Base-by-base conservation (phyloP, 805 yeast genomes). In the Sugiyamaella mastotermitis region DNA sequence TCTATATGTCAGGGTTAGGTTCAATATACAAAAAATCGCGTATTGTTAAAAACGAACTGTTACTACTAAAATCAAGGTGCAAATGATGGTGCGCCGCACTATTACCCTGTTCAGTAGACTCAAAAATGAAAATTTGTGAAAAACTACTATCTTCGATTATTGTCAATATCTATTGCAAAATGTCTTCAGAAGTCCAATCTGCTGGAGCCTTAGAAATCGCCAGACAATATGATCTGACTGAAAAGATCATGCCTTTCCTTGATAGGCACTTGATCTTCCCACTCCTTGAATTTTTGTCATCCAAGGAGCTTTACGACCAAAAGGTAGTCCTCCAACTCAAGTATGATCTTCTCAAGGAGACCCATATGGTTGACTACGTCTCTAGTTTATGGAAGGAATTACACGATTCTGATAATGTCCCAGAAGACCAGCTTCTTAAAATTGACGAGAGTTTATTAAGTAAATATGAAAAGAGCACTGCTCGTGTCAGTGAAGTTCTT, bases 261-360 rank as follows among this genome's bases (percentile, higher is more conserved):
- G 85, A 79, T 59, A 68, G 82, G 45, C 81, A 76, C 50, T 59
- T 79, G 55, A 62, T 71, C 40, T 74, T 69, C 45, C 76, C 76
- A 31, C 56, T 77, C 48, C 56, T 74, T 21, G 76, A 71, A 52
- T 68, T 67, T 31, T 61, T 69, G 35, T 64, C 66, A 22, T 46
- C 53, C 35, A 64, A 61, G 38, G 62, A 63, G 41, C 56, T 72
- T 23, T 69, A 73, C 52, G 70, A 67, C 42, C 69, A 64, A 37
- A 53, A 60, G 40, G 66, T 64, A 42, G 61, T 76, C 39, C 62
- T 69, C 37, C 57, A 65, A 47, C 60, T 73, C 45, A 72, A 72
- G 47, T 73, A 65, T 47, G 73, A 75, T 44, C 57, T 76, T 40
- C 62, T 77, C 48, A 72, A 72, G 52, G 80, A 73, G 37, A 72